A percentile compares a stretch with the other conserved stretches of the same genome.
Conservation (phyloP, 805 yeast genomes). For the Starmerella bombicola region DNA sequence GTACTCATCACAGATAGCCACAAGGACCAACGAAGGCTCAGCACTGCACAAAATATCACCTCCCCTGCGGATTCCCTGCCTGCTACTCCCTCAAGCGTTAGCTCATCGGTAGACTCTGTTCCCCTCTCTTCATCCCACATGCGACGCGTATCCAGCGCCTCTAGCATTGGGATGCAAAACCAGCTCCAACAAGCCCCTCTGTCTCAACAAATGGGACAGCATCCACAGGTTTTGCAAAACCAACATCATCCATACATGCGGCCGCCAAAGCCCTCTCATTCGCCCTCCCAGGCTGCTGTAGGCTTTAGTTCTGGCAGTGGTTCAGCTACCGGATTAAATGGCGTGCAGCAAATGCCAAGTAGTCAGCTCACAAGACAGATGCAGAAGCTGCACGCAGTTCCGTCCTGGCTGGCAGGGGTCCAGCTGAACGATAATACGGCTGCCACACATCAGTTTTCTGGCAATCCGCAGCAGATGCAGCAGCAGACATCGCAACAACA, state of each 20-base stretch:
- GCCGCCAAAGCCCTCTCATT: background rate
- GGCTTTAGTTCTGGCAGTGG: background rate
- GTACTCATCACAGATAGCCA: constrained; percentile 93
- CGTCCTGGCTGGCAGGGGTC: constrained; percentile 14
- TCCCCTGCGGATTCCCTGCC: background rate
- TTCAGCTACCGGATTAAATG: background rate
- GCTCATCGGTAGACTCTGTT: background rate
- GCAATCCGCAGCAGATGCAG: background rate
- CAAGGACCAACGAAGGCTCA: constrained; percentile 35
- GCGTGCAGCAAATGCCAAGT: constrained; percentile 1
- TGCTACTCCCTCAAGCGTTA: constrained; percentile 1
- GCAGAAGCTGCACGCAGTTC: constrained; percentile 11
- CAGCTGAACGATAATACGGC: background rate
- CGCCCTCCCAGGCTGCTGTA: background rate
- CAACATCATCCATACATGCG: constrained; percentile 6
- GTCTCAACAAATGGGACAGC: background rate
- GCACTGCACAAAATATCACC: background rate
- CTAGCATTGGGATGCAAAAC: background rate
- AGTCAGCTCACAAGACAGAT: constrained; percentile 9
- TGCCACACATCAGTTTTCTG: background rate
- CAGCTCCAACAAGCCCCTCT: background rate
- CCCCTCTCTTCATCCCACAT: constrained; percentile 1
- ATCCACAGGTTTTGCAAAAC: constrained; percentile 1
- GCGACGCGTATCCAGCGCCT: constrained; percentile 1
- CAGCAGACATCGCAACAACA: background rate